Evolutionary conservation across 2,329 filamentous ascomycete genomes (phyloP).

Genomic region (Penicillium sp.): DNA sequence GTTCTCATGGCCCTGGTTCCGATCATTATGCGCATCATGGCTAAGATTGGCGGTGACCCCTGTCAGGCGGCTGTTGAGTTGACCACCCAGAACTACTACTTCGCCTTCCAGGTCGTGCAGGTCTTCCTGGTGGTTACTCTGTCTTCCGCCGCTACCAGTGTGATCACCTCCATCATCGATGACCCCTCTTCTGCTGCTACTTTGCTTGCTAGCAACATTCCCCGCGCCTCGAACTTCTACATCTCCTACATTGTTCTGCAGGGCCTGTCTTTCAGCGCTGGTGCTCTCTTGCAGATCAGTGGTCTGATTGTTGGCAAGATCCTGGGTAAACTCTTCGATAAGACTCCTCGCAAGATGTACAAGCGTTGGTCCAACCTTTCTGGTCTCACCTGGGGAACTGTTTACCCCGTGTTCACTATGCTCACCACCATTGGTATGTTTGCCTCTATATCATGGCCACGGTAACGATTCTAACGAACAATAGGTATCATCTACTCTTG

Average conservation of each 20-base stretch:
- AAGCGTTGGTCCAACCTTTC: constrained; percentile 72
- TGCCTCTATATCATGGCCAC: neutral
- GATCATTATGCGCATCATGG: constrained; percentile 75
- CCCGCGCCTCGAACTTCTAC: constrained; percentile 89
- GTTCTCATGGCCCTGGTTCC: constrained; percentile 86
- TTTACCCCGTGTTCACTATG: constrained; percentile 78
- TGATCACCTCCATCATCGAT: constrained; percentile 62
- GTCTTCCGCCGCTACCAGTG: constrained; percentile 74
- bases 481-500: constrained; percentile 79
- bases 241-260: constrained; percentile 94
- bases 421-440: constrained; percentile 73
- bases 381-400: constrained; percentile 78
- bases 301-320: constrained; percentile 74
- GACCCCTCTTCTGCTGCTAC: constrained; percentile 62
- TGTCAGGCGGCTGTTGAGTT: constrained; percentile 79
- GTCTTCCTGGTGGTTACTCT: constrained; percentile 87
- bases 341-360: constrained; percentile 78
- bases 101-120: constrained; percentile 70
- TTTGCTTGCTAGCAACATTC: constrained; percentile 72
- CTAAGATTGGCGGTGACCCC: constrained; percentile 76
- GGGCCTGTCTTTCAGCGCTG: constrained; percentile 75
- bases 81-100: constrained; percentile 88
- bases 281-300: constrained; percentile 70
- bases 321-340: constrained; percentile 71
- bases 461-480: constrained; percentile 6